Percentiles rank a stretch among this genome's conserved stretches.
Evolutionary conservation across 257 asterid species (phyloP).

Genomic region (Penstemon eatonii): DNA sequence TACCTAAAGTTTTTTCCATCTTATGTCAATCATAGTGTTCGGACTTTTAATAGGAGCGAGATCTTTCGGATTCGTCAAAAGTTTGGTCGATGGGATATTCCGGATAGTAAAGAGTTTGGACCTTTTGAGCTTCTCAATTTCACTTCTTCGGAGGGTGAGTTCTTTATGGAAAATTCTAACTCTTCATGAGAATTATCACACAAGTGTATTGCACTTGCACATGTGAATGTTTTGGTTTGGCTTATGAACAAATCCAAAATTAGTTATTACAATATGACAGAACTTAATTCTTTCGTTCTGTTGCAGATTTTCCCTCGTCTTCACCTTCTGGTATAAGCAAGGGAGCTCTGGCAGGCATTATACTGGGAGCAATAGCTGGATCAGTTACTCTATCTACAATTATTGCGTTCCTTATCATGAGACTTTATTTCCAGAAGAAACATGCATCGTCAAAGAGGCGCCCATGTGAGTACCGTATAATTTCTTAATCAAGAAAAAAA

Average conservation of each 20-base stretch:
- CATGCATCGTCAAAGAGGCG: slow-evolving; percentile 56
- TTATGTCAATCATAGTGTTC: slow-evolving; percentile 31
- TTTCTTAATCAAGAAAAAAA: slow-evolving; percentile 19
- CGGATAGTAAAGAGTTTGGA: slow-evolving; percentile 71
- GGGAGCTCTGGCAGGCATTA: slow-evolving; percentile 80
- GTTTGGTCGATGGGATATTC: slow-evolving; percentile 82
- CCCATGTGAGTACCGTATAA: slow-evolving; percentile 50
- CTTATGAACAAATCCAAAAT: too few relatives aligned
- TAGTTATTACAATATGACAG: background rate
- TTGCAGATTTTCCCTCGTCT: slow-evolving; percentile 46
- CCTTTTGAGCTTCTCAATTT: slow-evolving; percentile 89
- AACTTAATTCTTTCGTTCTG: slow-evolving; percentile 26
- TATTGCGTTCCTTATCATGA: slow-evolving; percentile 59
- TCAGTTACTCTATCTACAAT: slow-evolving; percentile 64
- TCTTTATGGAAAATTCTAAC: slow-evolving; percentile 1
- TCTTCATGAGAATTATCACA: too few relatives aligned
- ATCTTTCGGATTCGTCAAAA: slow-evolving; percentile 53
- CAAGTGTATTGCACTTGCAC: background rate
- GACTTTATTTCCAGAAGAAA: slow-evolving; percentile 45
- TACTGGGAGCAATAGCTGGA: slow-evolving; percentile 79
- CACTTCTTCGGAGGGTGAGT: slow-evolving; percentile 63
- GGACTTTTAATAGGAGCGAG: slow-evolving; percentile 62
- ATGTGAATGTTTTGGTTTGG: background rate
- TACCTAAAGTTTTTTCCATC: slow-evolving; percentile 73
- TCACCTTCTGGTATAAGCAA: slow-evolving; percentile 68